These are phyloP conservation scores for Blastocystis sp. DNA, from an alignment of 352 stramenopile genomes.

Conservation along the genomic window DNA sequence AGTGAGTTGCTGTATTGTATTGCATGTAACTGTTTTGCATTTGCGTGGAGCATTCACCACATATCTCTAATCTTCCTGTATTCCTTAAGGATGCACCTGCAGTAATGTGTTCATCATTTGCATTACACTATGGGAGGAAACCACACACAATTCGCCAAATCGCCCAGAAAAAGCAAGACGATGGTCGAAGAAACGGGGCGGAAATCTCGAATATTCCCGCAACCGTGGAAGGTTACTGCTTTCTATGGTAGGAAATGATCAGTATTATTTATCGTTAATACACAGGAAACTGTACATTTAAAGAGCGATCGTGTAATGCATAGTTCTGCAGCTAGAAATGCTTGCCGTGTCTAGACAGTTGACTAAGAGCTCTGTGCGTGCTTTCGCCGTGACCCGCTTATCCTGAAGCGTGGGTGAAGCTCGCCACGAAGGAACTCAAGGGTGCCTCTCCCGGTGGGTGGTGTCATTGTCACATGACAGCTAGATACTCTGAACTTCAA, in stretches of 20 bases:
- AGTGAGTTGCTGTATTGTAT: neutral
- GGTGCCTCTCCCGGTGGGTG: conserved; percentile 28
- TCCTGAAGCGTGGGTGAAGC: conserved; percentile 57
- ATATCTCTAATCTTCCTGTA: neutral
- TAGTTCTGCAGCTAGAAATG: conserved; percentile 3
- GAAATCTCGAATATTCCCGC: conserved; percentile 28
- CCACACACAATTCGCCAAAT: neutral
- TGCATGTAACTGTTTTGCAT: neutral
- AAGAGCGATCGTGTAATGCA: too few species aligned
- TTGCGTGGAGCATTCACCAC: neutral
- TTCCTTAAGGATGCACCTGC: neutral
- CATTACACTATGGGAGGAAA: neutral
- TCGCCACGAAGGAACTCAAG: conserved; percentile 60
- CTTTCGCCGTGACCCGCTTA: conserved; percentile 29
- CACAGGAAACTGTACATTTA: too few species aligned
- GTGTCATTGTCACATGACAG: neutral
- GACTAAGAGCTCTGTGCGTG: conserved; percentile 43
- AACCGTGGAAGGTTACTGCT: conserved; percentile 28
- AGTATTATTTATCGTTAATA: too few species aligned
- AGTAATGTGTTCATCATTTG: neutral
- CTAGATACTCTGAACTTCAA: conserved; percentile 75
- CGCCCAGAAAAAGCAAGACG: neutral
- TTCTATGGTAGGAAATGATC: neutral
- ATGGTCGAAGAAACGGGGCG: neutral
- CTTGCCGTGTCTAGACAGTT: conserved; percentile 62